Evolutionary conservation across 2,329 filamentous ascomycete genomes (phyloP).

Genomic region (Phialophora verrucosa): DNA sequence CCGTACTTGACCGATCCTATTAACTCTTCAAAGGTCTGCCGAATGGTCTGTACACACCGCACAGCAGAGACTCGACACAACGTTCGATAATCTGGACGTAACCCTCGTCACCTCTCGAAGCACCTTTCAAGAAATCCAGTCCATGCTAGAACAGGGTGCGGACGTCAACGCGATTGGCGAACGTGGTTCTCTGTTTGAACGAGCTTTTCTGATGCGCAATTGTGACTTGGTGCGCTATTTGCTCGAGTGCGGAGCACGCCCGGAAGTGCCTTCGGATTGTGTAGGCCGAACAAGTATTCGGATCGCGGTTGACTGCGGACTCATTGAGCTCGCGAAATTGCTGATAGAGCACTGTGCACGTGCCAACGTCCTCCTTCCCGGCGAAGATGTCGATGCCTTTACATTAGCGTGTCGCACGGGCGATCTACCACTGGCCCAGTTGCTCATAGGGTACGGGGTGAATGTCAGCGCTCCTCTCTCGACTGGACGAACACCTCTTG

Average conservation of each 20-base stretch:
- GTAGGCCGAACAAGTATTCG: background rate
- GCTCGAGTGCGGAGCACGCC: background rate
- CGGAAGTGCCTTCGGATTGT: background rate
- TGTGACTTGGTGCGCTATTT: background rate
- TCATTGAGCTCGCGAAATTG: background rate
- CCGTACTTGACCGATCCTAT: background rate
- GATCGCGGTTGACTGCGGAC: background rate
- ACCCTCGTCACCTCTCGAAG: background rate
- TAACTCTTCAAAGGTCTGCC: background rate
- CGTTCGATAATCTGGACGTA: background rate
- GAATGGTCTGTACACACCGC: background rate
- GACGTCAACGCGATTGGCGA: constrained; percentile 11
- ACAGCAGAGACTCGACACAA: background rate
- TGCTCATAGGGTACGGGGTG: constrained; percentile 8
- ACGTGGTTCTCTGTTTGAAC: background rate
- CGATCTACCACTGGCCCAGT: background rate
- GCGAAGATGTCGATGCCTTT: background rate
- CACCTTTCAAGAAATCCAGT: background rate
- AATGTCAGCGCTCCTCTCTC: constrained; percentile 8
- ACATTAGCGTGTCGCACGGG: background rate
- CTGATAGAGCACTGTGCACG: background rate
- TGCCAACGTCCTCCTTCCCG: background rate
- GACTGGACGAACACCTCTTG: constrained; percentile 12
- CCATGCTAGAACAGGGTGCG: background rate
- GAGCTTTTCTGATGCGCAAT: background rate